Evolutionary conservation across 164 flowering plant genomes (phyloP).

Genomic region (Annona cherimola): DNA sequence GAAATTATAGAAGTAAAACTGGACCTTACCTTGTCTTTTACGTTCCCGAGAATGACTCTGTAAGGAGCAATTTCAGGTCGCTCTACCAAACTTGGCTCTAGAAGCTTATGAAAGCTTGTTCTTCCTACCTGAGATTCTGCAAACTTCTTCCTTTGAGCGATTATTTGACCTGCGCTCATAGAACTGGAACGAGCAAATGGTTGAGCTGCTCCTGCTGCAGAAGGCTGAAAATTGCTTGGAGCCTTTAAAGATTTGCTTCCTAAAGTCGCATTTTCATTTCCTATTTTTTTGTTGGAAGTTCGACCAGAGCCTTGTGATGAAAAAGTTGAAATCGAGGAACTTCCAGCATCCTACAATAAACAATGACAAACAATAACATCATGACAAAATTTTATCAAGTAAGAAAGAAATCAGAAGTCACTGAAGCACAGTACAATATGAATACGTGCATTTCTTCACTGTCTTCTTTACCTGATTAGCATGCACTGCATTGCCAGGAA

Average conservation of each 20-base stretch:
- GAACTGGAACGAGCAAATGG: constrained; percentile 29
- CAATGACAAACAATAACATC: neutral
- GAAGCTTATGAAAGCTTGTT: constrained; percentile 83
- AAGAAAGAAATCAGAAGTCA: neutral
- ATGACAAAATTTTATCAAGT: neutral
- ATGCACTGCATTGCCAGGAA: constrained; percentile 50
- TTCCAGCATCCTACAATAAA: constrained; percentile 30
- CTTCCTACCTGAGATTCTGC: constrained; percentile 78
- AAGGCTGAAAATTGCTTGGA: constrained; percentile 25
- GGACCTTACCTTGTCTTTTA: constrained; percentile 67
- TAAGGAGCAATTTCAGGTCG: constrained; percentile 84
- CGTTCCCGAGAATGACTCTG: constrained; percentile 71
- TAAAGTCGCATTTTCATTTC: constrained; percentile 27
- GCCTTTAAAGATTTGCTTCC: constrained; percentile 10
- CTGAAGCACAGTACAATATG: neutral
- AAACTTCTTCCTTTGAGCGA: constrained; percentile 65
- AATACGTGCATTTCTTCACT: neutral
- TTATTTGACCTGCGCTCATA: constrained; percentile 46
- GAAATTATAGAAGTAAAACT: neutral
- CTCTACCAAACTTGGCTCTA: constrained; percentile 71
- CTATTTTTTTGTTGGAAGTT: constrained; percentile 16
- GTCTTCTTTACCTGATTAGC: constrained; percentile 41
- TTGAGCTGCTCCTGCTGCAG: constrained; percentile 8
- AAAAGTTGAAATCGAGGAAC: constrained; percentile 19
- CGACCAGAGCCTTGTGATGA: constrained; percentile 18